A percentile compares a stretch with the other conserved stretches of the same genome.
These are phyloP conservation scores for Leccinum subtestaceum DNA, from an alignment of 768 basidiomycete genomes.

Conservation along the genomic window DNA sequence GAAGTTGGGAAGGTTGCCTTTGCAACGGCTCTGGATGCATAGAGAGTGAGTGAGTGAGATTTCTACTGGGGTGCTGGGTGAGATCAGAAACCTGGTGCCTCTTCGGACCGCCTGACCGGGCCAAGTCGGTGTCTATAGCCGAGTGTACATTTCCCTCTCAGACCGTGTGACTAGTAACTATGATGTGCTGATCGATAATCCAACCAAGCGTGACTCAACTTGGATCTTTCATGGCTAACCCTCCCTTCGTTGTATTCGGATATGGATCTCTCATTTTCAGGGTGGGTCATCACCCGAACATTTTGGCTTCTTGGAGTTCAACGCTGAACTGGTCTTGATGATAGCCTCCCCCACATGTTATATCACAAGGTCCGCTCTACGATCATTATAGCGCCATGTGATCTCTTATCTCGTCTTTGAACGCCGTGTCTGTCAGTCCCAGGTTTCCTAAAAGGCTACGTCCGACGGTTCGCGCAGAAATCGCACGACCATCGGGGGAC, in stretches of 20 bases:
- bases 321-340: background rate
- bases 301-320: background rate
- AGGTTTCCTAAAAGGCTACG: slow-evolving; percentile 88
- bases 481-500: slow-evolving; percentile 94
- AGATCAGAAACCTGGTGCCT: no score
- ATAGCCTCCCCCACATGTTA: slow-evolving; percentile 81
- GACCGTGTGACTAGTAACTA: background rate
- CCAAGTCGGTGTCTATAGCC: no score
- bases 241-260: slow-evolving; percentile 76
- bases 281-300: slow-evolving; percentile 29
- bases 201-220: background rate
- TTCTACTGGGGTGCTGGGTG: no score
- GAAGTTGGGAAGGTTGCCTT: no score
- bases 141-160: no score
- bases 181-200: background rate
- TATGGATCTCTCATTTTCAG: slow-evolving; percentile 95
- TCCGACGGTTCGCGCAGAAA: slow-evolving; percentile 85
- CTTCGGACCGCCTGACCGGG: no score
- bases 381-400: background rate
- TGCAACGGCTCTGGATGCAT: no score
- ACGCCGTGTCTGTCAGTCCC: slow-evolving; percentile 41
- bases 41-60: no score
- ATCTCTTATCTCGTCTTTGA: background rate
- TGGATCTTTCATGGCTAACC: slow-evolving; percentile 6
- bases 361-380: slow-evolving; percentile 50